Base-by-base conservation (phyloP, 768 basidiomycete genomes). In the Porpolomopsis calyptriformis region DNA sequence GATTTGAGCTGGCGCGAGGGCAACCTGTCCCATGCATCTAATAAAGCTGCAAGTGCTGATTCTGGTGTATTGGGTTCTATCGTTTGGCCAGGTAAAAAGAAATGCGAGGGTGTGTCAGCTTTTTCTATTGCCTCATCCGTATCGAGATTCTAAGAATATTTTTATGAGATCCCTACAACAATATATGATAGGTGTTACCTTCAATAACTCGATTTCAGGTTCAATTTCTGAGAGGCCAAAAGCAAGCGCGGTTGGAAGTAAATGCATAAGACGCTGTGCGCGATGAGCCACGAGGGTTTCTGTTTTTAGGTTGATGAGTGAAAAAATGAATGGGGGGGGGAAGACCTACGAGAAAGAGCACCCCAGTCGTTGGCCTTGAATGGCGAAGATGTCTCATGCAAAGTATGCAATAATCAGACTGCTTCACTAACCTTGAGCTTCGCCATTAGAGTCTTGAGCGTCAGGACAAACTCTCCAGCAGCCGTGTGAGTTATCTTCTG, bases 381-480 rank as follows among this genome's bases (percentile, higher is more conserved):
- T n/a, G 26, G 23, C 14, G 23, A n/a, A 2, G 14, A 8, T 4
- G 37, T 26, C 40, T 14, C 40, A 12, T 38, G 19, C 23, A 42
- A 12, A 3, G 16, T 35, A 4, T 8, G 14, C 26, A 3, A 44
- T 2, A 12, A 44, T 0, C 37, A 23, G 16, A 12, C 25, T 27
- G 2, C 8, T 18, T n/a, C 45, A 48, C 48, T 39, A 40, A 75
- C 79, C 68, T 80, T 81, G 33, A 81, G 53, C 47, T 81, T 82
- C 4, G 79, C 79, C 79, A 81, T 81, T 37, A 81, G 50, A 0
- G 76, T 76, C 57, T 81, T 81, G 55, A 82, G 61, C 2, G 70
- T 64, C 31, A 72, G 69, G 4, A 80, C 59, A 52, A 81, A 81
- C 47, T 74, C 68, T 14, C 72, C 73, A 0, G 74, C 79, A 0